Evolutionary conservation across 257 asterid genomes (phyloP).

Genomic region (Rubia yunnanensis): DNA sequence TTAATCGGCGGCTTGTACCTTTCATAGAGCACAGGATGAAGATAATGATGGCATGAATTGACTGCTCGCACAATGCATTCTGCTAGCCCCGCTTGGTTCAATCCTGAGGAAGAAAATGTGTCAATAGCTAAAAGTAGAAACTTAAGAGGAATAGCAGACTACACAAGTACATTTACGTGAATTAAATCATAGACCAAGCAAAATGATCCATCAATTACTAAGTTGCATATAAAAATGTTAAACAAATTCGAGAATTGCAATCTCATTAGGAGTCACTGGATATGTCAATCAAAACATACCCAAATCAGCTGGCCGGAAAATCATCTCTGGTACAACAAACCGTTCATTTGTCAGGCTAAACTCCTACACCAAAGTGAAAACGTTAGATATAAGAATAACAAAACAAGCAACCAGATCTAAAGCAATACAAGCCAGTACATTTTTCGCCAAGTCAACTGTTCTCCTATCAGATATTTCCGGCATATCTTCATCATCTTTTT

Average conservation of each 20-base stretch:
- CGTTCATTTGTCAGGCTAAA: slow-evolving; percentile 86
- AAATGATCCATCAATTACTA: background rate
- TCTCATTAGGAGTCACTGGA: background rate
- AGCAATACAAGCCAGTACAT: slow-evolving; percentile 29
- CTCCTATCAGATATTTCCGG: slow-evolving; percentile 31
- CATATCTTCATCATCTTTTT: slow-evolving; percentile 29
- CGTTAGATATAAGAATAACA: slow-evolving; percentile 8
- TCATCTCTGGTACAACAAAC: slow-evolving; percentile 96
- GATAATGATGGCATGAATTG: slow-evolving; percentile 80
- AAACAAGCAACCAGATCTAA: slow-evolving; percentile 3
- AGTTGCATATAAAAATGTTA: background rate
- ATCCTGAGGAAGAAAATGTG: slow-evolving; percentile 41
- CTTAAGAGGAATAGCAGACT: background rate
- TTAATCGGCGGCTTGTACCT: slow-evolving; percentile 36
- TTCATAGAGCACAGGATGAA: slow-evolving; percentile 86
- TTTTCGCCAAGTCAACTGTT: slow-evolving; percentile 54
- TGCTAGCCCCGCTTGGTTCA: slow-evolving; percentile 97
- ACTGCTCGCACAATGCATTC: slow-evolving; percentile 89
- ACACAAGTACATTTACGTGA: background rate
- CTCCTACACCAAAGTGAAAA: slow-evolving; percentile 42
- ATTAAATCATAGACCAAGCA: background rate
- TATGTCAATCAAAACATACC: slow-evolving; percentile 33
- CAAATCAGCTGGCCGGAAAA: slow-evolving; percentile 91
- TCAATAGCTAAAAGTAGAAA: background rate
- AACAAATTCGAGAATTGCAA: background rate